Evolutionary conservation across 352 stramenopile genomes (phyloP).

Genomic region (Phytophthora ohioensis): DNA sequence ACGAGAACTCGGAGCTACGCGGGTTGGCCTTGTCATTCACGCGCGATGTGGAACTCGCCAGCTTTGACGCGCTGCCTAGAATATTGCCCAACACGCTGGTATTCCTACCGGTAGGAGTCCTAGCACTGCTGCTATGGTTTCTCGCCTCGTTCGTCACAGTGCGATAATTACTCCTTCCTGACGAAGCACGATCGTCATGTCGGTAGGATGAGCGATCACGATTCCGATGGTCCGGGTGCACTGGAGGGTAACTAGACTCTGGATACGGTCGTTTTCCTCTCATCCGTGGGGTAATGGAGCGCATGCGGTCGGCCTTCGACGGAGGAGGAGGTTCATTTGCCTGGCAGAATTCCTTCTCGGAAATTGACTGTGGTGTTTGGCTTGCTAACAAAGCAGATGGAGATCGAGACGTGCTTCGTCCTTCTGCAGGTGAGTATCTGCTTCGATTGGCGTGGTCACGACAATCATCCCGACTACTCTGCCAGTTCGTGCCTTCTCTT

Average conservation of each 20-base stretch:
- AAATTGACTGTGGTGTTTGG: slow-evolving; percentile 48
- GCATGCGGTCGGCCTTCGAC: slow-evolving; percentile 20
- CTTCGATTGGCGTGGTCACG: slow-evolving; percentile 21
- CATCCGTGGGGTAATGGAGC: slow-evolving; percentile 20
- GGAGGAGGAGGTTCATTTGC: slow-evolving; percentile 49
- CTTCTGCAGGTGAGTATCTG: background rate
- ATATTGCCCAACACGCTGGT: slow-evolving; percentile 68
- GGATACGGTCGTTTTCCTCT: slow-evolving; percentile 33
- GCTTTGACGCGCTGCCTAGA: slow-evolving; percentile 66
- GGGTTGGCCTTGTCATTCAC: slow-evolving; percentile 61
- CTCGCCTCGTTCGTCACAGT: slow-evolving; percentile 26
- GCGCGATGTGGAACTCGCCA: slow-evolving; percentile 72
- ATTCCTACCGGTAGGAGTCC: slow-evolving; percentile 22
- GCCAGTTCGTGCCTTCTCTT: slow-evolving; percentile 9
- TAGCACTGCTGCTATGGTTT: slow-evolving; percentile 7
- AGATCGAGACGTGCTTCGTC: slow-evolving; percentile 22
- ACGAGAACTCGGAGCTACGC: slow-evolving; percentile 54
- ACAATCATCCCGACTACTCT: slow-evolving; percentile 23
- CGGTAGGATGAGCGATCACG: slow-evolving; percentile 19
- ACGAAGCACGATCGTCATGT: slow-evolving; percentile 16
- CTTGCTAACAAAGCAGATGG: slow-evolving; percentile 8
- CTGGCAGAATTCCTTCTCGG: slow-evolving; percentile 64
- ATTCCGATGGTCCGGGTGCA: slow-evolving; percentile 18
- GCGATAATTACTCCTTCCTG: slow-evolving; percentile 33
- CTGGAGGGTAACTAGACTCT: slow-evolving; percentile 27